Evolutionary conservation across 805 yeast species (phyloP), one percentile per base, ranked within the genome.

Genomic region (Lachancea mirantina): DNA sequence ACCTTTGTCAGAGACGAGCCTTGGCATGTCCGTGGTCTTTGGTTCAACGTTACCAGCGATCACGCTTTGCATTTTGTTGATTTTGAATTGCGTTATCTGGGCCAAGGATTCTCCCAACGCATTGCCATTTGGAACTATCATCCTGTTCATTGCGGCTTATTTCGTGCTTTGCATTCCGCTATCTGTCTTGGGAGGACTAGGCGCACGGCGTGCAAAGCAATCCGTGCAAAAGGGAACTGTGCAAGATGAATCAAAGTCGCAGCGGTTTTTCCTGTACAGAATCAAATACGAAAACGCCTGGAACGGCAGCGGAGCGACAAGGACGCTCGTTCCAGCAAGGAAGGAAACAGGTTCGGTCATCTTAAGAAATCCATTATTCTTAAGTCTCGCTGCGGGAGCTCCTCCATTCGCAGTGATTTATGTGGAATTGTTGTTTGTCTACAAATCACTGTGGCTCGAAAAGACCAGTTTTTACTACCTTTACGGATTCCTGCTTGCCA

Each of bases 341-440:
- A 10, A 16, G 5, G 17, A 18, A 9, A 22, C 8, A 9, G 8
- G 16, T 8, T 35, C 39, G 8, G 13, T 21, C n/a, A 11, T 24
- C 6, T 15, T 37, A 8, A 19, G 30, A 35, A 43, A 20, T 36
- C 45, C 31, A 32, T 43, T 14, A 14, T 43, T 15, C 6, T 19
- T 32, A 6, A 29, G 31, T 4, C 61, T 71, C 5, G 45, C 70
- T 0, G 78, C 80, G 46, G 95, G 95, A 2, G 30, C 78, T 14
- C 67, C 82, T 30, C 94, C 95, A 21, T 85, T 84, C 50, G 76
- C 79, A 11, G 76, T 84, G 8, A 76, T 83, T n/a, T 79, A 78
- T 50, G 85, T 82, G 35, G 95, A 85, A 50, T 61, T 85, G 38
- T 59, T 76, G 35, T 79, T 76, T 53, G 68, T 84, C 18, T 76